phyloP scores from a whole-genome alignment of 1,284 basidiomycete species.

The Neonothopanus nambi region DNA sequence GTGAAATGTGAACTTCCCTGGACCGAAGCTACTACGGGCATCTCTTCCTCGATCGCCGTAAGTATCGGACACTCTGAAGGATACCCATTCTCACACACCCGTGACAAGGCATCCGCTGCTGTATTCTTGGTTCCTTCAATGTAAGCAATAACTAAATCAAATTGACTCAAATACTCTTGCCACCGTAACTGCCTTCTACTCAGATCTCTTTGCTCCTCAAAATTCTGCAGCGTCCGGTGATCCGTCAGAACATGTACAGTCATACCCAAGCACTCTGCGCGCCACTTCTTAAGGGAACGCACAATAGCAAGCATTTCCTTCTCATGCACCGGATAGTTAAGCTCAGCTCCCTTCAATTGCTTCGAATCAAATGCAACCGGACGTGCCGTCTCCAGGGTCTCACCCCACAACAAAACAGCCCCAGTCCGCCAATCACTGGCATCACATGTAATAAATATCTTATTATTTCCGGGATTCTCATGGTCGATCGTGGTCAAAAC shows the following conservation, averaged over 20 bases:
- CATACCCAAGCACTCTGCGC: constrained; percentile 30
- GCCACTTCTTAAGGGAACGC: constrained; percentile 31
- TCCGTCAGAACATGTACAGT: constrained; percentile 20
- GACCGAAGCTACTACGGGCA: constrained; percentile 19
- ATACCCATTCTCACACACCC: neutral
- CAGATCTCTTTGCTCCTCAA: constrained; percentile 34
- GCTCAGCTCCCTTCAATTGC: constrained; percentile 29
- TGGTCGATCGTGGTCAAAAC: constrained; percentile 26
- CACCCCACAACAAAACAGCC: constrained; percentile 26
- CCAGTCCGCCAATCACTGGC: constrained; percentile 29
- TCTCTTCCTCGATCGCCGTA: neutral
- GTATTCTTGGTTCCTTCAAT: constrained; percentile 22
- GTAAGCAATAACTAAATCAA: constrained; percentile 22
- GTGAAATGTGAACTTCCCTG: too few relatives aligned
- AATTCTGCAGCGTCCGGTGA: constrained; percentile 39
- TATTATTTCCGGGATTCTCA: constrained; percentile 21
- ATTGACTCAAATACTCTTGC: constrained; percentile 33
- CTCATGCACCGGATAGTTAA: constrained; percentile 30
- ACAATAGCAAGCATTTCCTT: constrained; percentile 31
- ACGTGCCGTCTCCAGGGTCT: constrained; percentile 25
- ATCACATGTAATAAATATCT: constrained; percentile 33
- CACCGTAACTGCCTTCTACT: constrained; percentile 34
- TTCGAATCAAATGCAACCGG: constrained; percentile 32
- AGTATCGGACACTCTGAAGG: too few relatives aligned
- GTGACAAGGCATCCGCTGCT: constrained; percentile 23